phyloP scores from a whole-genome alignment of 495 filamentous ascomycete genomes.

The Collariella sp. region DNA sequence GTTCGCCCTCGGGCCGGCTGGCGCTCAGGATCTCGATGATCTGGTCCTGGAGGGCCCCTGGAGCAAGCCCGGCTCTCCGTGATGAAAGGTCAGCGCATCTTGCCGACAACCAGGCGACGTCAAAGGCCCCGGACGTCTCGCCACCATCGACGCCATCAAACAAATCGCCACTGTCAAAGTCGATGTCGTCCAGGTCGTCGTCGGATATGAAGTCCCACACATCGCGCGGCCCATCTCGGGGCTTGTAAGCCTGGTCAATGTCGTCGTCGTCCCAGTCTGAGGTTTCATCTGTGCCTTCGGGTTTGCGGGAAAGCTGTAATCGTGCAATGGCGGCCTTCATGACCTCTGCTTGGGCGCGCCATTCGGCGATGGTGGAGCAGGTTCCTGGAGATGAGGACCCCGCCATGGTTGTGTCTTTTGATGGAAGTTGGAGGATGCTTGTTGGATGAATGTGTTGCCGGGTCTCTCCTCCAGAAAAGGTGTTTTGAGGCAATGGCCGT shows the following conservation, averaged over 20 bases:
- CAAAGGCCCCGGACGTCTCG: constrained; percentile 27
- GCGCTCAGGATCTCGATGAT: constrained; percentile 59
- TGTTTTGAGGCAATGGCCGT: background rate
- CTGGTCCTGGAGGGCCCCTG: constrained; percentile 57
- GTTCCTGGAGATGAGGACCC: background rate
- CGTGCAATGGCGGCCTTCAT: constrained; percentile 41
- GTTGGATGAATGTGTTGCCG: background rate
- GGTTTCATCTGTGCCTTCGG: constrained; percentile 7
- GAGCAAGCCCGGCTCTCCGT: constrained; percentile 53
- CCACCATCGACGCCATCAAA: constrained; percentile 27
- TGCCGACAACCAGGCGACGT: constrained; percentile 52
- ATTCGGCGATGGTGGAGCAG: constrained; percentile 20
- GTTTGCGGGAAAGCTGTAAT: constrained; percentile 3
- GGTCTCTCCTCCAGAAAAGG: background rate
- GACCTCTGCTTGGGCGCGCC: constrained; percentile 38
- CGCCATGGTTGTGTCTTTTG: constrained; percentile 1
- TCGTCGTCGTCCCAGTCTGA: constrained; percentile 36
- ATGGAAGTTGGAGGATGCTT: background rate
- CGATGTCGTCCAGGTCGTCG: constrained; percentile 49
- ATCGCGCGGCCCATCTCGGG: constrained; percentile 60
- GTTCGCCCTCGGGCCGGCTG: constrained; percentile 63
- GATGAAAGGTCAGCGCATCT: constrained; percentile 54
- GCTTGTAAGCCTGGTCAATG: constrained; percentile 53
- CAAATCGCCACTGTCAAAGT: constrained; percentile 37
- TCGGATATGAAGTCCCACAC: constrained; percentile 86